Conservation (phyloP, 176 grass and related monocot species). For the Oryza rufipogon region DNA sequence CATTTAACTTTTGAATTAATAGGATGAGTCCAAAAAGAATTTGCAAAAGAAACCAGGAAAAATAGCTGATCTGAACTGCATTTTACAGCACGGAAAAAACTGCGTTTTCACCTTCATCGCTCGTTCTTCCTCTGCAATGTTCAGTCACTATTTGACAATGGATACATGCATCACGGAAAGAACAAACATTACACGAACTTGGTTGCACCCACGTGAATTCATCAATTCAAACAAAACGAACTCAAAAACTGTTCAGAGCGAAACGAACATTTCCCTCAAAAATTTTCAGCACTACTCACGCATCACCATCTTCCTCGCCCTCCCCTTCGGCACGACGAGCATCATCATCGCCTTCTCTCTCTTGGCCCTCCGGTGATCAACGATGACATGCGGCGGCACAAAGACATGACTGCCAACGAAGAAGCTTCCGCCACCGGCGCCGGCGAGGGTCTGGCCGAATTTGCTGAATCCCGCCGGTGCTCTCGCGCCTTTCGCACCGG, state of each 20-base stretch:
- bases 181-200: conserved; percentile 7
- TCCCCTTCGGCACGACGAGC: conserved; percentile 31
- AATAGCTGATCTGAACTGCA: not conserved
- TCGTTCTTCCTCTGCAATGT: not conserved
- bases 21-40: not conserved
- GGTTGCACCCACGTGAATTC: not conserved
- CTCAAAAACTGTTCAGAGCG: not conserved
- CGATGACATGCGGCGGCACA: conserved; percentile 50
- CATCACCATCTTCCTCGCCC: conserved; percentile 15
- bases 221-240: not conserved
- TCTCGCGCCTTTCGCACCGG: not conserved
- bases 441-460: conserved; percentile 12
- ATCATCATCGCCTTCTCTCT: conserved; percentile 36
- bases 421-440: conserved; percentile 24
- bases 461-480: conserved; percentile 9
- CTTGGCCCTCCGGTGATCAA: conserved; percentile 40
- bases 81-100: not conserved
- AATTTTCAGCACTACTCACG: not conserved
- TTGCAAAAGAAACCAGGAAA: not conserved
- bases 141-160: not conserved
- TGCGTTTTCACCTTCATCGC: not conserved
- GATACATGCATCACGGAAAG: not conserved
- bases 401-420: conserved; percentile 41
- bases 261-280: conserved; percentile 2
- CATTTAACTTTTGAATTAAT: not conserved